These are phyloP conservation scores for Beauveria bassiana DNA, from an alignment of 2,329 filamentous ascomycete genomes.

Conservation along the genomic window DNA sequence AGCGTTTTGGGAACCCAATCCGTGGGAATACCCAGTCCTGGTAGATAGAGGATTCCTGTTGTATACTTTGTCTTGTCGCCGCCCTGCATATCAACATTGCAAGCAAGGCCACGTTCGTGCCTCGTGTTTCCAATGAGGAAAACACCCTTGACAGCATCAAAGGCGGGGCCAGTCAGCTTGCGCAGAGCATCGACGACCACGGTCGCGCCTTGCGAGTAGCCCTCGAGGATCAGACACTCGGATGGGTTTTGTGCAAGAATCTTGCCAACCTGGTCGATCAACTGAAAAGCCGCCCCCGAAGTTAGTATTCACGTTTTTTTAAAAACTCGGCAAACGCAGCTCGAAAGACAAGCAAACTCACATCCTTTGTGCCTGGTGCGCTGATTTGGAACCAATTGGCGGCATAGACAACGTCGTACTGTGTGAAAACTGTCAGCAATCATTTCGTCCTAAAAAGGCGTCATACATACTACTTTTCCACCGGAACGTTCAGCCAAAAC, in stretches of 20 bases:
- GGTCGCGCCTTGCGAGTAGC: conserved; percentile 12
- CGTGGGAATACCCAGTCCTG: not conserved
- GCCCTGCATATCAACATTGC: conserved; percentile 12
- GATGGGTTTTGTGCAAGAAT: not conserved
- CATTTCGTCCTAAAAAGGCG: not conserved
- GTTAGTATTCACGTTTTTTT: not conserved
- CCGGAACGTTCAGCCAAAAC: not conserved
- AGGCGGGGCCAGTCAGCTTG: conserved; percentile 4
- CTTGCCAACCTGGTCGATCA: conserved; percentile 1
- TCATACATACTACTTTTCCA: conserved; percentile 8
- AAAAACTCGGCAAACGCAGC: not conserved
- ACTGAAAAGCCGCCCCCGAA: not conserved
- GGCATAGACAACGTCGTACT: conserved; percentile 12
- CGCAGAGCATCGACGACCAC: conserved; percentile 11
- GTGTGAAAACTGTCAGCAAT: not conserved
- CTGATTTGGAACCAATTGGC: conserved; percentile 7
- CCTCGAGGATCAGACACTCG: conserved; percentile 12
- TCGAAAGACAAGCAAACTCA: not conserved
- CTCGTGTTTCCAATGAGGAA: conserved; percentile 11
- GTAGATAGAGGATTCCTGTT: not conserved
- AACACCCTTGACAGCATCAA: conserved; percentile 12
- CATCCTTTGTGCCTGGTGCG: conserved; percentile 6
- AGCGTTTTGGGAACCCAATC: conserved; percentile 10
- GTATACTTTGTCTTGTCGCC: conserved; percentile 4
- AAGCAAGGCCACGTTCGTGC: conserved; percentile 10